Evolutionary conservation across 768 basidiomycete genomes (phyloP), one percentile per base, ranked within the genome.

Genomic region (Suillus cothurnatus): DNA sequence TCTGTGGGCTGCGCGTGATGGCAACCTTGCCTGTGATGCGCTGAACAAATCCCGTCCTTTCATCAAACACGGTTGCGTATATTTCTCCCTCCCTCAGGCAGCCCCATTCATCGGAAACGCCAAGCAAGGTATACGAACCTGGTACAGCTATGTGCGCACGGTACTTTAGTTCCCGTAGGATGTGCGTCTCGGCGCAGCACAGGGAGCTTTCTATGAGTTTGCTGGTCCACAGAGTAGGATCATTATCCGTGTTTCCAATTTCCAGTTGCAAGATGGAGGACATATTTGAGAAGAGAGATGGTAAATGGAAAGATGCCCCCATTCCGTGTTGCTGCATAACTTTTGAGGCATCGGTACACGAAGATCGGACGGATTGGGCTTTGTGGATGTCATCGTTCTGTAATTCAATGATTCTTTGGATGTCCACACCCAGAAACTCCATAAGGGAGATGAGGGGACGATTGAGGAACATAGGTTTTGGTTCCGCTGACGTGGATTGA

Each of bases 91-190:
- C 81, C 1, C 64, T 67, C 7, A 86, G 72, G 64, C 81, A 82
- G 21, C 77, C 75, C 78, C 81, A 81, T 52, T 84, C 82, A 66
- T 87, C 86, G 15, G 81, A 80, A 17, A 87, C 83, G 0, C 86
- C 86, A 26, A 86, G 80, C 2, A 87, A 74, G 0, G 85, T 86
- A 52, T 73, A 82, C 34, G 80, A 82, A 15, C 76, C 80, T 0
- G 85, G 83, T 3, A 87, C 79, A 0, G 78, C 78, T 41, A 87
- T 86, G 45, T 81, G 81, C 3, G 80, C 85, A 14, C 81, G 79
- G 65, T 81, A 81, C 69, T 86, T 86, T 70, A 87, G 76, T 50
- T 83, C 81, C 7, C 86, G 79, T 26, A 87, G 73, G 9, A 82
- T 76, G 66, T 85, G 80, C 9, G 79, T 82, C 49, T 78, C 77